Percentiles rank a stretch among this genome's conserved stretches.
Conservation (phyloP, 768 basidiomycete species). For the Calocera viscosa region DNA sequence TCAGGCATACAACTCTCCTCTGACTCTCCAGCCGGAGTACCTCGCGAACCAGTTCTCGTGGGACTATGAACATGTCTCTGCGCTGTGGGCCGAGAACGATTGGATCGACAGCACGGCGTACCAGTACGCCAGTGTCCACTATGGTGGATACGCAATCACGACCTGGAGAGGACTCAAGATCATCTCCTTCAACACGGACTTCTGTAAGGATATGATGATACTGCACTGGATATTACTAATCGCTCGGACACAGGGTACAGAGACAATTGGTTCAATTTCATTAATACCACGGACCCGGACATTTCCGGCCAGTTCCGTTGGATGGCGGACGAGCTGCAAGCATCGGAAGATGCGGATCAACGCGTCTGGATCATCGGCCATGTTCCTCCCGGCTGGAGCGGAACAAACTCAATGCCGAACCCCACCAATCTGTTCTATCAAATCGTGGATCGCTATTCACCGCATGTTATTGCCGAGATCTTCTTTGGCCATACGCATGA, state of each 20-base stretch:
- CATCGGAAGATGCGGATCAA: conserved; percentile 46
- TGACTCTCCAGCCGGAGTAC: neutral
- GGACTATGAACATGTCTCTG: neutral
- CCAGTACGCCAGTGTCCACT: conserved; percentile 34
- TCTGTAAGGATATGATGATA: conserved; percentile 38
- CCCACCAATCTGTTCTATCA: conserved; percentile 55
- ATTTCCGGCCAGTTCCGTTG: conserved; percentile 47
- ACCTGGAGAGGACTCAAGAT: conserved; percentile 41
- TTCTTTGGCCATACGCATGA: conserved; percentile 52
- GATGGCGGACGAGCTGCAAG: conserved; percentile 41
- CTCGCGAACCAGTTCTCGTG: neutral
- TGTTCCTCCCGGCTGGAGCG: conserved; percentile 38
- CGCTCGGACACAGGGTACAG: conserved; percentile 39
- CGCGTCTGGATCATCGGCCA: conserved; percentile 54
- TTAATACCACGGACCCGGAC: conserved; percentile 32
- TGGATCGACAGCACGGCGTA: conserved; percentile 39
- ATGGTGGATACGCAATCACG: conserved; percentile 43
- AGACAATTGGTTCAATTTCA: conserved; percentile 18
- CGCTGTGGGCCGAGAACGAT: conserved; percentile 23
- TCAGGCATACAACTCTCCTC: conserved; percentile 37
- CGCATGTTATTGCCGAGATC: conserved; percentile 43
- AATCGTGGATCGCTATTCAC: conserved; percentile 43
- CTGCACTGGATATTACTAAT: conserved; percentile 44
- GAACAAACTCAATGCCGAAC: conserved; percentile 40
- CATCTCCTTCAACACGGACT: conserved; percentile 48